Evolutionary conservation across 345 rosid genomes (phyloP).

Genomic region (Salix brachista): DNA sequence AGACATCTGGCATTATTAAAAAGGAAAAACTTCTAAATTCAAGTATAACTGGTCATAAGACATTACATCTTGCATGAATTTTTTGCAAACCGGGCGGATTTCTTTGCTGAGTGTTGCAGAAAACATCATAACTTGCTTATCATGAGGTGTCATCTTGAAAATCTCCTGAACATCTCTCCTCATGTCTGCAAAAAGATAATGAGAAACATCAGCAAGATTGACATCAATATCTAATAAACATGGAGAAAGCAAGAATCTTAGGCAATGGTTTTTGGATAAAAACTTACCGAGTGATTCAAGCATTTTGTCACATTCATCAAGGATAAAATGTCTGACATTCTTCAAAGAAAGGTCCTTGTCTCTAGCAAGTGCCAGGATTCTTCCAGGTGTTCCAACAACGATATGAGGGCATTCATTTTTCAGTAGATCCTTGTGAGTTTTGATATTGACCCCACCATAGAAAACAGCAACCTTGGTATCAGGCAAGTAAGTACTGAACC

Average conservation of each 20-base stretch:
- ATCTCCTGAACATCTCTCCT: conserved; percentile 97
- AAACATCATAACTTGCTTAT: conserved; percentile 99
- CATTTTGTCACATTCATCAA: conserved; percentile 99
- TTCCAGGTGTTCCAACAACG: conserved; percentile 97
- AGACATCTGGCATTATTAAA: conserved; percentile 43
- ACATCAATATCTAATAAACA: neutral
- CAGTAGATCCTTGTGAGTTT: conserved; percentile 79
- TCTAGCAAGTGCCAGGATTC: conserved; percentile 81
- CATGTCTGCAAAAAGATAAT: conserved; percentile 60
- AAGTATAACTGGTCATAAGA: conserved; percentile 55
- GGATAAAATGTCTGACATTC: conserved; percentile 98
- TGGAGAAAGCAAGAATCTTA: neutral
- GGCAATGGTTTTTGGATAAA: neutral
- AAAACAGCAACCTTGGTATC: conserved; percentile 91
- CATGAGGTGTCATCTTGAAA: conserved; percentile 98
- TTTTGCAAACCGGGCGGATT: conserved; percentile 99
- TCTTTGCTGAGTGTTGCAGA: conserved; percentile 99
- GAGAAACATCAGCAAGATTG: neutral
- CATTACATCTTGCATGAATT: conserved; percentile 99
- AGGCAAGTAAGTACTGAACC: conserved; percentile 92
- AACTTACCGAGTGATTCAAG: conserved; percentile 91
- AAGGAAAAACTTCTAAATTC: conserved; percentile 46
- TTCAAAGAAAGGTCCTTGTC: conserved; percentile 94
- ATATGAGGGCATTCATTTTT: conserved; percentile 99
- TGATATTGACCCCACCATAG: conserved; percentile 92